A percentile compares a stretch with the other conserved stretches of the same genome.
Evolutionary conservation across 1,139 yeast genomes (phyloP).

Genomic region (Protomyces inundatus): DNA sequence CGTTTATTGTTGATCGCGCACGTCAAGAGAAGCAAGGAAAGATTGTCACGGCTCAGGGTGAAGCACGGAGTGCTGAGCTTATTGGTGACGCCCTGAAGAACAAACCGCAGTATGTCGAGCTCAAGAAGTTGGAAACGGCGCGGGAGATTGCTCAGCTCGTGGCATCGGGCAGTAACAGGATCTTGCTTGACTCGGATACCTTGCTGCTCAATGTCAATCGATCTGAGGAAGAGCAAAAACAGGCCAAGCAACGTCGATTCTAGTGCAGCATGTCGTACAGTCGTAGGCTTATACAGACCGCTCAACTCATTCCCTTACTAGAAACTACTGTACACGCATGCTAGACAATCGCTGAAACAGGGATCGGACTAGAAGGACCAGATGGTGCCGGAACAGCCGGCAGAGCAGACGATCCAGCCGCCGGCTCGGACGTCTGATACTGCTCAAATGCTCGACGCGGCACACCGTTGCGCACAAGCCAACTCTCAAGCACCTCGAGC

Average conservation of each 20-base stretch:
- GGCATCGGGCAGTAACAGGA: constrained; percentile 82
- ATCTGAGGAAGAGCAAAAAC: neutral
- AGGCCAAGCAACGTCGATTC: constrained; percentile 2
- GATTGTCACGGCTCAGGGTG: constrained; percentile 97
- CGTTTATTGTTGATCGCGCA: constrained; percentile 93
- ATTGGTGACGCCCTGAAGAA: constrained; percentile 98
- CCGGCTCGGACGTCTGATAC: no score
- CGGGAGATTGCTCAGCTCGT: constrained; percentile 86
- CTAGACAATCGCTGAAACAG: no score
- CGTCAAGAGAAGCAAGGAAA: constrained; percentile 94
- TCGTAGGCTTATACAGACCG: no score
- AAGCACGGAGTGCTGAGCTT: constrained; percentile 94
- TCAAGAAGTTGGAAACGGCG: constrained; percentile 95
- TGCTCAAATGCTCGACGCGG: neutral
- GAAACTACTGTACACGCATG: no score
- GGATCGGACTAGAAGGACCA: no score
- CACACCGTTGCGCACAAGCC: neutral
- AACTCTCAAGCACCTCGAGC: neutral
- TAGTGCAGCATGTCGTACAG: no score
- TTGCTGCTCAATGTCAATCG: constrained; percentile 69
- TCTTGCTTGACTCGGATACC: constrained; percentile 86
- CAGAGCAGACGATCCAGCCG: no score
- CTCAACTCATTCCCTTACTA: no score
- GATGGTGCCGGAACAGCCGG: no score
- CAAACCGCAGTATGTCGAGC: constrained; percentile 61